Evolutionary conservation across 768 basidiomycete species (phyloP).

Genomic region (Lactarius quietus): DNA sequence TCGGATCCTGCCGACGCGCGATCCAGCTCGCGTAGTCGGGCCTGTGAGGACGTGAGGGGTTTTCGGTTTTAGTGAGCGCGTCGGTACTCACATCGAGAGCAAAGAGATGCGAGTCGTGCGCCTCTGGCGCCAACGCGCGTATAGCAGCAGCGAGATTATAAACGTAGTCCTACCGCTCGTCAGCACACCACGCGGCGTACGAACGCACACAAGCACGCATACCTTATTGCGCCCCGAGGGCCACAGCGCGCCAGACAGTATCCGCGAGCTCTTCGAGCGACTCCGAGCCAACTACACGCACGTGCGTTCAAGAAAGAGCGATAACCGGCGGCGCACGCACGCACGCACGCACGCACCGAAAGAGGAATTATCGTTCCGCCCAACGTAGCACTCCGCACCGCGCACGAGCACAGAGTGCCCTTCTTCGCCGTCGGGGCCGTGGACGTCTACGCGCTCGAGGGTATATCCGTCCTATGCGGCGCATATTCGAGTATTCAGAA

Average conservation of each 20-base stretch:
- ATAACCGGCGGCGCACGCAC: background rate
- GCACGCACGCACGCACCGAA: conserved; percentile 56
- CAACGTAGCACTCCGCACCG: conserved; percentile 81
- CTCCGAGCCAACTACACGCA: conserved; percentile 72
- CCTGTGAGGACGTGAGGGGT: background rate
- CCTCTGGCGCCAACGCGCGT: conserved; percentile 66
- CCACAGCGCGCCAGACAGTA: conserved; percentile 68
- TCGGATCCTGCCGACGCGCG: background rate
- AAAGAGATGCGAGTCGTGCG: conserved; percentile 71
- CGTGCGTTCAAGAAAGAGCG: background rate
- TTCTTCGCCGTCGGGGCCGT: conserved; percentile 43
- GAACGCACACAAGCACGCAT: background rate
- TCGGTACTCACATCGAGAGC: conserved; percentile 62
- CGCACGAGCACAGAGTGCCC: conserved; percentile 53
- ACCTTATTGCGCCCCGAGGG: conserved; percentile 93
- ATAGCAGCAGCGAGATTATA: conserved; percentile 74
- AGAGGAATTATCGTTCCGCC: conserved; percentile 80
- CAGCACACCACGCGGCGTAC: background rate
- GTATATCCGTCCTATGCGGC: conserved; percentile 81
- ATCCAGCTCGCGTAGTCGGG: conserved; percentile 20
- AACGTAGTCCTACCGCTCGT: conserved; percentile 68
- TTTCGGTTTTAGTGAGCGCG: background rate
- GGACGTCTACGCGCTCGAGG: conserved; percentile 71
- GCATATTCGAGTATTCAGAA: background rate
- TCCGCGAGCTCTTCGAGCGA: conserved; percentile 64